A percentile compares a stretch with the other conserved stretches of the same genome.
Conservation (phyloP, 2,329 filamentous ascomycete genomes). For the Shiraia sp. region DNA sequence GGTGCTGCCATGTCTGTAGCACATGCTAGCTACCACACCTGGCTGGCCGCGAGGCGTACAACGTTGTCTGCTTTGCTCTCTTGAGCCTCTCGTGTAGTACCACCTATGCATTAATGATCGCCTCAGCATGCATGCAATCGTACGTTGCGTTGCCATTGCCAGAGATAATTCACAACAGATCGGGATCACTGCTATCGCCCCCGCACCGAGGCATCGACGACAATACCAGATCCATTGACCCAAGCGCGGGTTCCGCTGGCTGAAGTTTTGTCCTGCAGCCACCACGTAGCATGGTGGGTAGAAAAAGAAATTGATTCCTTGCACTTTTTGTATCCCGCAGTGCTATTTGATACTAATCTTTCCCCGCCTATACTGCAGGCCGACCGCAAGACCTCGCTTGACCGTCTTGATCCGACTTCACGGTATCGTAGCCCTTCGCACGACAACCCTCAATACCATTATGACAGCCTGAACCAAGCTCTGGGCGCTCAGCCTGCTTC, state of each 20-base stretch:
- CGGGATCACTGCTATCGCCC: conserved; percentile 15
- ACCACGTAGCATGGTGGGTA: conserved; percentile 45
- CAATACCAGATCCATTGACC: conserved; percentile 42
- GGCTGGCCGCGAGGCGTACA: conserved; percentile 15
- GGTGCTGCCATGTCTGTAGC: conserved; percentile 24
- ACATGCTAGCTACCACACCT: conserved; percentile 9
- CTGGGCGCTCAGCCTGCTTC: conserved; percentile 9
- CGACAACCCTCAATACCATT: conserved; percentile 17
- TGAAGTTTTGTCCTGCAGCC: conserved; percentile 24
- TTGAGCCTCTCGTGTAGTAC: conserved; percentile 38
- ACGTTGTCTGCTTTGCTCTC: conserved; percentile 30
- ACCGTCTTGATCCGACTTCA: conserved; percentile 23
- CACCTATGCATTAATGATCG: conserved; percentile 31
- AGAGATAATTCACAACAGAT: conserved; percentile 24
- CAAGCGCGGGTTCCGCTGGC: conserved; percentile 30
- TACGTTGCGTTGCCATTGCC: conserved; percentile 33
- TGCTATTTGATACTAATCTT: conserved; percentile 28
- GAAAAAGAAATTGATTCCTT: conserved; percentile 26
- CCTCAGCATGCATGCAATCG: conserved; percentile 43
- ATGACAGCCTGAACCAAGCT: conserved; percentile 15
- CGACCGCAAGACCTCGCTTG: conserved; percentile 29
- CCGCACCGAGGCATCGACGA: conserved; percentile 23
- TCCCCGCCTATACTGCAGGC: conserved; percentile 26
- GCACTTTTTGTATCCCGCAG: conserved; percentile 6
- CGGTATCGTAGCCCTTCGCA: conserved; percentile 21